Percentiles rank a stretch among this genome's conserved stretches.
phyloP scores from a whole-genome alignment of 2,329 filamentous ascomycete species.

The Fusarium sp. region DNA sequence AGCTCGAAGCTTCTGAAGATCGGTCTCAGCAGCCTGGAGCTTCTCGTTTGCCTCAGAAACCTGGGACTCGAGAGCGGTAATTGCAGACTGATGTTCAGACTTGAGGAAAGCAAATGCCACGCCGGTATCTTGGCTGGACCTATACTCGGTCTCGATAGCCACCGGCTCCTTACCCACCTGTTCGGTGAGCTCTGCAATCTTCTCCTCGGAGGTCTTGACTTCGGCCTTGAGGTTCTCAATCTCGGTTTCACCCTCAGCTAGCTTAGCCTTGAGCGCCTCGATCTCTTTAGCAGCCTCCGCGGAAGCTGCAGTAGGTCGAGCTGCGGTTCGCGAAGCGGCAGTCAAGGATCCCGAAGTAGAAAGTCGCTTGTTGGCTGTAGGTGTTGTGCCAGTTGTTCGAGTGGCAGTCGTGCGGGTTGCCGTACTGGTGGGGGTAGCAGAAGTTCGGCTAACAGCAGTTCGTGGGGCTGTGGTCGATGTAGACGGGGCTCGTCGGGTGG shows the following conservation, averaged over 20 bases:
- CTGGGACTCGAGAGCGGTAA: conserved; percentile 62
- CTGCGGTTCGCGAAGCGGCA: conserved; percentile 53
- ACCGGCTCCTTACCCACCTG: conserved; percentile 61
- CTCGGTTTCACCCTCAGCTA: conserved; percentile 69
- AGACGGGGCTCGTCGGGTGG: conserved; percentile 54
- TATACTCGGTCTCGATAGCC: conserved; percentile 56
- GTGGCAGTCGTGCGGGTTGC: conserved; percentile 49
- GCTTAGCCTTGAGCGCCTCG: conserved; percentile 71
- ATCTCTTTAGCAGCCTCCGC: conserved; percentile 65
- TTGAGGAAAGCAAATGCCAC: conserved; percentile 62
- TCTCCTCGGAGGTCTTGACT: conserved; percentile 67
- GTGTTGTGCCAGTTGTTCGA: conserved; percentile 57
- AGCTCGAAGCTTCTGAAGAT: conserved; percentile 64
- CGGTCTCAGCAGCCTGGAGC: conserved; percentile 64
- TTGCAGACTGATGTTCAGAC: conserved; percentile 63
- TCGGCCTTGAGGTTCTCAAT: conserved; percentile 69
- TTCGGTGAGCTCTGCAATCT: conserved; percentile 66
- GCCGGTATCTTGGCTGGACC: conserved; percentile 59
- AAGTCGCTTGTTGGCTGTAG: conserved; percentile 67
- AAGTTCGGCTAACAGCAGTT: conserved; percentile 51
- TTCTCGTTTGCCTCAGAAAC: conserved; percentile 64
- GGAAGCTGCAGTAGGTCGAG: conserved; percentile 59
- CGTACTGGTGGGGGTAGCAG: conserved; percentile 24
- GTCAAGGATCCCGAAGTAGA: conserved; percentile 62
- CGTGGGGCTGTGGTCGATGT: conserved; percentile 54